Evolutionary conservation across 75 land plant species (phyloP).

Genomic region (Selaginella tamariscina): DNA sequence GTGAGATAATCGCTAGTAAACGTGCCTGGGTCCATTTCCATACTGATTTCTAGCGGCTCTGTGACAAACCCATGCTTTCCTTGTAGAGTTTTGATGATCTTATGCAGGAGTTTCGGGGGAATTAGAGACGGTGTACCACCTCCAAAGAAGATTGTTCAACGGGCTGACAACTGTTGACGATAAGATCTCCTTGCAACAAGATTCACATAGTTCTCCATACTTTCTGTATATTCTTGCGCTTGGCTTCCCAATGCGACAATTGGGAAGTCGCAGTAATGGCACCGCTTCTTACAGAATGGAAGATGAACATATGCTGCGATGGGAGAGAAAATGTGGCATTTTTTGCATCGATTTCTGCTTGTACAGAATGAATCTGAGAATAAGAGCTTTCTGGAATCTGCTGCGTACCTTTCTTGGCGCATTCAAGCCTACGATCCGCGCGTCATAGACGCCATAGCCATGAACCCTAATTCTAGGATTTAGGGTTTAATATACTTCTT

Average conservation of each 20-base stretch:
- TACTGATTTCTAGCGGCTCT: conserved; percentile 51
- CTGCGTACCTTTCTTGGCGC: too few relatives aligned
- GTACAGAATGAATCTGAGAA: too few relatives aligned
- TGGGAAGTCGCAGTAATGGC: conserved; percentile 97
- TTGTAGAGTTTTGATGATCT: conserved; percentile 35
- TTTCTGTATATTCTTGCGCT: conserved; percentile 32
- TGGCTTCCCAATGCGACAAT: conserved; percentile 78
- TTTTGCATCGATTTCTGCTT: too few relatives aligned
- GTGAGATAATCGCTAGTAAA: conserved; percentile 38
- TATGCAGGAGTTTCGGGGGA: conserved; percentile 47
- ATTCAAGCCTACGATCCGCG: too few relatives aligned
- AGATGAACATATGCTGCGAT: conserved; percentile 82
- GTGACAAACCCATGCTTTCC: conserved; percentile 38
- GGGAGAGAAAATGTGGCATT: too few relatives aligned
- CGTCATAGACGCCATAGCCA: too few relatives aligned
- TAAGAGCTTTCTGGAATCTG: too few relatives aligned
- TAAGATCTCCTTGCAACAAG: conserved; percentile 53
- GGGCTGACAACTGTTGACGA: conserved; percentile 18
- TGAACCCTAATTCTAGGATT: too few relatives aligned
- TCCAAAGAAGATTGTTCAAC: conserved; percentile 82
- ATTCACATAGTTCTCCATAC: conserved; percentile 50
- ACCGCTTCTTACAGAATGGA: conserved; percentile 86
- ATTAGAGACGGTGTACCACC: conserved; percentile 94
- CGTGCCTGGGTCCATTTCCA: conserved; percentile 98
- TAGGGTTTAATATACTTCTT: too few relatives aligned